Percentiles rank a stretch among this genome's conserved stretches.
Evolutionary conservation across 768 basidiomycete species (phyloP).

Genomic region (Mycena metata): DNA sequence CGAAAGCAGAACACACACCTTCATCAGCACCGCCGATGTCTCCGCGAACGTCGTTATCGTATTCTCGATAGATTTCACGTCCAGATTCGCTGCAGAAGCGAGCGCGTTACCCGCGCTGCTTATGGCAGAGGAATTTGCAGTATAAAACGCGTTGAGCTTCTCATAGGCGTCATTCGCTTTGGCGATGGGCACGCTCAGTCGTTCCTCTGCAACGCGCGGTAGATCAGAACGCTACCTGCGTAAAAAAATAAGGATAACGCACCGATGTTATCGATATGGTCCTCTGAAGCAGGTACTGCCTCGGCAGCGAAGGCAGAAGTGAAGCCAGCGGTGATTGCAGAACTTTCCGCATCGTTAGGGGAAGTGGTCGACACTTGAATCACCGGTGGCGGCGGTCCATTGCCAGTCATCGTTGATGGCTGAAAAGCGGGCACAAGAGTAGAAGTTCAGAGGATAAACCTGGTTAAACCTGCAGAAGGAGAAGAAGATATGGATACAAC

Average conservation of each 20-base stretch:
- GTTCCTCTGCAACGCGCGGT: conserved; percentile 18
- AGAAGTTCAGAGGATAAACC: too few relatives aligned
- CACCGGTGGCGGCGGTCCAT: too few relatives aligned
- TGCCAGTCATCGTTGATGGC: too few relatives aligned
- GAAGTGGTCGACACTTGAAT: too few relatives aligned
- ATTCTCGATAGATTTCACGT: conserved; percentile 31
- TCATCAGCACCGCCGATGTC: conserved; percentile 41
- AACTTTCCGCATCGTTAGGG: too few relatives aligned
- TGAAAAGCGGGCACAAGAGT: too few relatives aligned
- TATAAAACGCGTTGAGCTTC: conserved; percentile 32
- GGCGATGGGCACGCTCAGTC: not conserved
- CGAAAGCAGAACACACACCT: not conserved
- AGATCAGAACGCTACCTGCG: not conserved
- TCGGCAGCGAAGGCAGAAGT: conserved; percentile 11
- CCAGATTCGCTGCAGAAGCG: conserved; percentile 16
- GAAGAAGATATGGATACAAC: too few relatives aligned
- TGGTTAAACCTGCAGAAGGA: too few relatives aligned
- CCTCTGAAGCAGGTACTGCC: conserved; percentile 8
- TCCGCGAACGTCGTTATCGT: conserved; percentile 39
- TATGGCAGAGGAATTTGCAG: conserved; percentile 23
- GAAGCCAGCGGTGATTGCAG: conserved; percentile 22
- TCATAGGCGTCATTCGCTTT: conserved; percentile 25
- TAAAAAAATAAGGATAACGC: not conserved
- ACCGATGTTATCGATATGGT: conserved; percentile 28
- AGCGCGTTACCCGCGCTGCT: conserved; percentile 8